phyloP scores from a whole-genome alignment of 257 asterid genomes.

The Solanum neorickii region DNA sequence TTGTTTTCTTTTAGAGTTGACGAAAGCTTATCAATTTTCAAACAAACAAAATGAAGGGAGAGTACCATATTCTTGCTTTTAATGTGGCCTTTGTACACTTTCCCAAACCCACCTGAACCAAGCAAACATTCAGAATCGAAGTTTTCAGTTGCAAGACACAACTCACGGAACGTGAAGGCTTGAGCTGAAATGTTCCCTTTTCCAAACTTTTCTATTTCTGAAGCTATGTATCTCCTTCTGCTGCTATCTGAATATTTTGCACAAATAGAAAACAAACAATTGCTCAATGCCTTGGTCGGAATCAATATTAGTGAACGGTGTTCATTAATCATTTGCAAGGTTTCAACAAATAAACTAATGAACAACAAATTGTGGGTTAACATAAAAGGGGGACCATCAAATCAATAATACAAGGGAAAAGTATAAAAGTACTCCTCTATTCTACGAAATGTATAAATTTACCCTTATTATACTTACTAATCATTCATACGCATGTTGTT shows the following conservation, averaged over 20 bases:
- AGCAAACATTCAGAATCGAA: conserved; percentile 28
- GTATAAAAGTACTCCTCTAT: not conserved
- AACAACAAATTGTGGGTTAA: not conserved
- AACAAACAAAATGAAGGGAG: not conserved
- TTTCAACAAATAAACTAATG: not conserved
- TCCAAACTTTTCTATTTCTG: conserved; percentile 43
- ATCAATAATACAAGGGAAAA: not conserved
- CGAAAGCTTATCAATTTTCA: not conserved
- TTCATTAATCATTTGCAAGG: not conserved
- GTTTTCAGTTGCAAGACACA: conserved; percentile 32
- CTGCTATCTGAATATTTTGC: conserved; percentile 36
- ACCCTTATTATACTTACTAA: not conserved
- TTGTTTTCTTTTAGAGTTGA: not conserved
- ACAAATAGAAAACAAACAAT: not conserved
- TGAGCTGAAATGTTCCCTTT: conserved; percentile 43
- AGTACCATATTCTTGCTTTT: conserved; percentile 26
- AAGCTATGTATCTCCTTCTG: conserved; percentile 37
- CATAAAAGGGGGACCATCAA: not conserved
- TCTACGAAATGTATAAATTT: not conserved
- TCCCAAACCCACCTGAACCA: conserved; percentile 86
- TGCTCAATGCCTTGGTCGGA: not conserved
- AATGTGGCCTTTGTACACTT: conserved; percentile 56
- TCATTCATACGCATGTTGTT: not conserved
- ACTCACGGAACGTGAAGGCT: conserved; percentile 45
- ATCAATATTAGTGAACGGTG: not conserved